Conservation (phyloP, 2,329 filamentous ascomycete species). For the Hymenotorrendiella dingleyae region DNA sequence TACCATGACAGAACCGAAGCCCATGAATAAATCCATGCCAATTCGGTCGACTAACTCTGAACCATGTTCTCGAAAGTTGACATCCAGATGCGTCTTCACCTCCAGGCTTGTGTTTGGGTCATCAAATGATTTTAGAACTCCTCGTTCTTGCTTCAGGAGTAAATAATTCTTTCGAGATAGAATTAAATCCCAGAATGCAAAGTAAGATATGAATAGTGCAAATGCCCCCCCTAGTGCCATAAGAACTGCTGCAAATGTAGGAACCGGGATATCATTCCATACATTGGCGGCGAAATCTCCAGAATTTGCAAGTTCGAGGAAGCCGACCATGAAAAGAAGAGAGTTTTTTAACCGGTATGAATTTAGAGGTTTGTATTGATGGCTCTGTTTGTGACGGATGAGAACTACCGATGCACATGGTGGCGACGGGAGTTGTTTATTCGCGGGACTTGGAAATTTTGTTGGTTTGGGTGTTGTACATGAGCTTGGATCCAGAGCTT, state of each 20-base stretch:
- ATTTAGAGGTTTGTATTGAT: too few relatives aligned
- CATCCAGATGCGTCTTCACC: slow-evolving; percentile 36
- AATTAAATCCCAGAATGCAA: slow-evolving; percentile 40
- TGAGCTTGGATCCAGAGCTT: too few relatives aligned
- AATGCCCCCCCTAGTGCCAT: slow-evolving; percentile 47
- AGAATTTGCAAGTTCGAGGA: slow-evolving; percentile 50
- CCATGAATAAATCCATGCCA: slow-evolving; percentile 45
- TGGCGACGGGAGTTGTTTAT: too few relatives aligned
- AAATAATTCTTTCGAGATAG: slow-evolving; percentile 41
- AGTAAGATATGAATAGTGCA: slow-evolving; percentile 39
- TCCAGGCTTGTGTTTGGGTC: slow-evolving; percentile 19
- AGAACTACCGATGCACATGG: too few relatives aligned
- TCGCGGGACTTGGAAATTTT: too few relatives aligned
- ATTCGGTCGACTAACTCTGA: slow-evolving; percentile 46
- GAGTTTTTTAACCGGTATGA: slow-evolving; percentile 19
- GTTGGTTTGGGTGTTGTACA: too few relatives aligned
- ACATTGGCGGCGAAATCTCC: slow-evolving; percentile 53
- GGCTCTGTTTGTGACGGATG: too few relatives aligned
- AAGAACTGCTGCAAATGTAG: slow-evolving; percentile 40
- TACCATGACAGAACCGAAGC: slow-evolving; percentile 43
- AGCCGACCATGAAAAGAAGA: slow-evolving; percentile 39
- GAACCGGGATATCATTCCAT: slow-evolving; percentile 47
- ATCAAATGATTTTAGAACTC: slow-evolving; percentile 26
- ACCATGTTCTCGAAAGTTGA: slow-evolving; percentile 43
- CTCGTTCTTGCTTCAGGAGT: slow-evolving; percentile 39